Evolutionary conservation across 2,329 filamentous ascomycete genomes (phyloP), one percentile per base, ranked within the genome.

Genomic region (Aspergillus ibericus): DNA sequence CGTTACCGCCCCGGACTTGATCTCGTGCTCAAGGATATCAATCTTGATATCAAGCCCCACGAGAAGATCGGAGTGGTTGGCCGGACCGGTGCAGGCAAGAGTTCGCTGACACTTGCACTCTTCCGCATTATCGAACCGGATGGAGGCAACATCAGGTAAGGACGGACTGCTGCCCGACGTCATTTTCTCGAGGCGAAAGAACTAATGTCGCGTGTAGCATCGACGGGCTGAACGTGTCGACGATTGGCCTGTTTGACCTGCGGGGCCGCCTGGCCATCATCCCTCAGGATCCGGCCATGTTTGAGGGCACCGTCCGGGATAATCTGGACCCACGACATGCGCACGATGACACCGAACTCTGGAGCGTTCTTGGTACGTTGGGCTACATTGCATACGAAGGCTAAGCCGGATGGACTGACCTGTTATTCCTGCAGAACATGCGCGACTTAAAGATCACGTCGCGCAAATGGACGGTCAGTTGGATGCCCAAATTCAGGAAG

Each of bases 21-120:
- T 70, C 83, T 96, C 59, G 93, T 98, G 56, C 83, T 99, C 66
- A 97, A 96, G 82, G 90, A 97, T 72, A 87, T 99, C 77, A 93
- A 85, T 69, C 81, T 99, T 13, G 87, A 92, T 72, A 96, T 99
- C 81, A 96, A 96, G 79, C 88, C 93, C 5, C 92, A 93, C 71
- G 95, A 99, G 81, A 99, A 98, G 83, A 95, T 99, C 74, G 95
- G 95, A 60, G 93, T 99, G 10, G 95, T 99, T 32, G 95, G 95
- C 56, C 89, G 95, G 50, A 99, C 95, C 0, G 95, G 95, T 55
- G 95, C 95, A 32, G 95, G 95, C 71, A 99, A 99, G 80, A 96
- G 91, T 60, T 96, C 92, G 9, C 80, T 99, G 61, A 98, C 95
- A 0, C 82, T 99, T 61, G 88, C 95, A 2, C 81, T 99, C 18